phyloP scores from a whole-genome alignment of 345 rosid species.

The Sisymbrium altissimum region DNA sequence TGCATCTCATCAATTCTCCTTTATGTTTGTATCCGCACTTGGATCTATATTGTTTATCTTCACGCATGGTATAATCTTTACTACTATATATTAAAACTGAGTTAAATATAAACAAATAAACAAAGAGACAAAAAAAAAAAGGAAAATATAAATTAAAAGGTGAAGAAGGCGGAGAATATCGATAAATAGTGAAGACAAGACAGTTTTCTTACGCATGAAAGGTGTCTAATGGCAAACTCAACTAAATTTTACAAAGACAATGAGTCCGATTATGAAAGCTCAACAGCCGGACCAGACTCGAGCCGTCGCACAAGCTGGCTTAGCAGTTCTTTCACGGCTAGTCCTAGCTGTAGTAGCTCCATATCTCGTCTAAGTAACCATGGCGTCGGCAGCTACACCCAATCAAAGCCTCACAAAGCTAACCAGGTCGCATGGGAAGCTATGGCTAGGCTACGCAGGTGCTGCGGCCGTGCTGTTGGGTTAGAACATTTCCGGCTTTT shows the following conservation, averaged over 20 bases:
- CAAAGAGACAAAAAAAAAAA: constrained; percentile 17
- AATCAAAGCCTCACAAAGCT: constrained; percentile 88
- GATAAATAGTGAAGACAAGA: constrained; percentile 34
- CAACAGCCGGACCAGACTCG: constrained; percentile 56
- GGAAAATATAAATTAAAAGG: background rate
- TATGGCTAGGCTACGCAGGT: constrained; percentile 52
- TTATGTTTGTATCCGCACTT: constrained; percentile 38
- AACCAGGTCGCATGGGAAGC: constrained; percentile 90
- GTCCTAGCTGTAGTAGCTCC: constrained; percentile 60
- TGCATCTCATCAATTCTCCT: constrained; percentile 31
- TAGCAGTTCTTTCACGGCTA: constrained; percentile 78
- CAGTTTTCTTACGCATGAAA: constrained; percentile 16
- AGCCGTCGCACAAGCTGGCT: constrained; percentile 71
- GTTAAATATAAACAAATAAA: background rate
- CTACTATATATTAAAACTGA: background rate
- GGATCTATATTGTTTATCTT: constrained; percentile 29
- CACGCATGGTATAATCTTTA: constrained; percentile 27
- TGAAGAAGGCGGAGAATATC: background rate
- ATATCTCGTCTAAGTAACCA: constrained; percentile 49
- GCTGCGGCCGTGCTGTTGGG: constrained; percentile 58
- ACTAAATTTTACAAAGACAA: constrained; percentile 36
- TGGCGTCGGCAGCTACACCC: constrained; percentile 8
- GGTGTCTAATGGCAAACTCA: constrained; percentile 44
- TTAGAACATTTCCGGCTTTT: constrained; percentile 80
- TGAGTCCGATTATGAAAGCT: constrained; percentile 63